These are phyloP conservation scores for Venturia oleaginea DNA, from an alignment of 2,329 filamentous ascomycete genomes.

Conservation along the genomic window DNA sequence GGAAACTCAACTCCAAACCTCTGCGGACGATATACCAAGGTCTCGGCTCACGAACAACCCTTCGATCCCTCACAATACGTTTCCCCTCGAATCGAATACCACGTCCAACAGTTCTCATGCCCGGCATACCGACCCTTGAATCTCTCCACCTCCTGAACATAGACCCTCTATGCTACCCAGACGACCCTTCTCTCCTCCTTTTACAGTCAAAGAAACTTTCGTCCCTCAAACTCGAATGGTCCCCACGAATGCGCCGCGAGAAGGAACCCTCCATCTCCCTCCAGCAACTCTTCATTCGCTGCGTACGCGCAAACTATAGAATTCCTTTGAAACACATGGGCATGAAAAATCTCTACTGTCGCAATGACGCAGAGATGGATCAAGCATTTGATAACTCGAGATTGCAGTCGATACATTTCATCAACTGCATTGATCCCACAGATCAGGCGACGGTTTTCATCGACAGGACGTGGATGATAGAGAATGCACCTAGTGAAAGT, in stretches of 20 bases:
- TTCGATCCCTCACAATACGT: slow-evolving; percentile 46
- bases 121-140: slow-evolving; percentile 46
- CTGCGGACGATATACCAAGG: slow-evolving; percentile 50
- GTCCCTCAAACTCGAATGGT: slow-evolving; percentile 51
- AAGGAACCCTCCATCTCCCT: slow-evolving; percentile 50
- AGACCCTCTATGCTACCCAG: slow-evolving; percentile 55
- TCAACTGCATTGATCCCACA: slow-evolving; percentile 44
- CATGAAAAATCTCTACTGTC: slow-evolving; percentile 50
- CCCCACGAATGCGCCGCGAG: slow-evolving; percentile 49
- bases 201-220: slow-evolving; percentile 44
- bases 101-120: slow-evolving; percentile 47
- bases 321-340: slow-evolving; percentile 42
- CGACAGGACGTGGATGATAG: slow-evolving; percentile 43
- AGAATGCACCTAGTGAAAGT: slow-evolving; percentile 15
- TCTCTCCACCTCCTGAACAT: slow-evolving; percentile 49
- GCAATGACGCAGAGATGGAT: slow-evolving; percentile 40
- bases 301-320: slow-evolving; percentile 36
- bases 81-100: slow-evolving; percentile 49
- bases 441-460: slow-evolving; percentile 42
- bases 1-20: slow-evolving; percentile 53
- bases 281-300: slow-evolving; percentile 47
- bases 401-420: slow-evolving; percentile 42
- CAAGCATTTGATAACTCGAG: slow-evolving; percentile 32
- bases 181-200: slow-evolving; percentile 50
- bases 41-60: slow-evolving; percentile 38